Evolutionary conservation across 1,284 basidiomycete species (phyloP), one percentile per base, ranked within the genome.

Genomic region (Ustilago cynodontis): DNA sequence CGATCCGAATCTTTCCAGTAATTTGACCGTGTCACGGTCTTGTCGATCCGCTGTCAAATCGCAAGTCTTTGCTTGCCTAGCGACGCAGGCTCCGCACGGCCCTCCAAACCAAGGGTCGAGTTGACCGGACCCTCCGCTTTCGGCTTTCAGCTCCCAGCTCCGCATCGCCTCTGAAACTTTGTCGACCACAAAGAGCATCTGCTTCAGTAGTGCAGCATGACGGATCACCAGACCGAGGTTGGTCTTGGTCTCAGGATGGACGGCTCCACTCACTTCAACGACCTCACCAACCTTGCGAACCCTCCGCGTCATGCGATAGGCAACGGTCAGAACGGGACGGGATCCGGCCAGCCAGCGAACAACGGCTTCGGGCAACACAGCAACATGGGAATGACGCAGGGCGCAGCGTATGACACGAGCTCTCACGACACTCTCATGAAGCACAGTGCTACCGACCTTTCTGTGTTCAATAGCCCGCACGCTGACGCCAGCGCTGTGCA

Each of bases 241-340:
- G 64, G 67, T 47, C 64, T 75, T 28, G 67, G 63, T 47, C 64
- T 75, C n/a, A 59, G 55, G 22, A 66, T 65, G 55, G 63, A 66
- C 20, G 57, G 33, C 2, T 22, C 55, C 5, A 64, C 63, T 18
- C 72, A 70, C n/a, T 62, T 75, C 39, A 55, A 56, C 52, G 72
- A 75, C 58, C 59, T 75, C 20, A 75, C 72, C 37, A 75, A 75
- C 35, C 26, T 68, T 2, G 52, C 41, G 2, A 52, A 35, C 11
- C 58, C 65, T 10, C 54, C 60, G 2, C 57, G 71, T 20, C 54
- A 63, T 35, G 29, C 35, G 8, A 18, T 45, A 9, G 28, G 28
- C 24, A 49, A 45, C n/a, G 26, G 18, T 24, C 24, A 51, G 10
- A 33, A 39, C 18, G 43, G n/a, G 16, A 5, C 18, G 1, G 54